Conservation (phyloP, 345 rosid species). For the Syzygium oleosum region DNA sequence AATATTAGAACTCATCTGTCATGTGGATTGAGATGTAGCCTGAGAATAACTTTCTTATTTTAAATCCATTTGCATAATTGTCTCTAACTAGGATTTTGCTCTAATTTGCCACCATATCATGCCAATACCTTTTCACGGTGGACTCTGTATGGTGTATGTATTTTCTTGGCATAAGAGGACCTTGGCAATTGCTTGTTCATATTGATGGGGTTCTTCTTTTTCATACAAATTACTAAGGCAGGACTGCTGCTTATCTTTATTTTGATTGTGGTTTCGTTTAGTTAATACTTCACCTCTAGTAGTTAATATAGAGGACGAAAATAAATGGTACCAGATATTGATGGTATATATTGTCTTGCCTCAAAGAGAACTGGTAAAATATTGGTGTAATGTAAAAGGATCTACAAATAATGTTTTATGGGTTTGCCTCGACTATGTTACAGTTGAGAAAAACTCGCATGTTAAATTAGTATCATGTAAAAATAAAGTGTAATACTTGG, state of each 20-base stretch:
- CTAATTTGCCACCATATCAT: too few species aligned
- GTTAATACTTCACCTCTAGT: not conserved
- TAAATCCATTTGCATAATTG: too few species aligned
- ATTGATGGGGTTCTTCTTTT: too few species aligned
- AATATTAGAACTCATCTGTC: too few species aligned
- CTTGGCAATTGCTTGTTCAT: too few species aligned
- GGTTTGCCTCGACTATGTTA: not conserved
- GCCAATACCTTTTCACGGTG: too few species aligned
- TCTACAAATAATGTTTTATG: not conserved
- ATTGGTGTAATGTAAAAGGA: not conserved
- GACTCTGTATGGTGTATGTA: too few species aligned
- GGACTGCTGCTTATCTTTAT: not conserved
- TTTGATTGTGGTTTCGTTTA: not conserved
- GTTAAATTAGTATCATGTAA: not conserved
- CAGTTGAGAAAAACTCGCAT: not conserved
- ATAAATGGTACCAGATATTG: not conserved
- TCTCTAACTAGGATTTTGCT: too few species aligned
- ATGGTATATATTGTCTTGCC: not conserved
- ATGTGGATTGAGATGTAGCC: too few species aligned
- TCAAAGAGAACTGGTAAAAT: not conserved
- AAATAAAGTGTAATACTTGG: not conserved
- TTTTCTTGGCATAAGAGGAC: too few species aligned
- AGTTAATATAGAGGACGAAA: not conserved
- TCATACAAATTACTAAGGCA: not conserved
- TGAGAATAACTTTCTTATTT: too few species aligned